Evolutionary conservation across 495 filamentous ascomycete species (phyloP).

Genomic region (Terfezia claveryi): DNA sequence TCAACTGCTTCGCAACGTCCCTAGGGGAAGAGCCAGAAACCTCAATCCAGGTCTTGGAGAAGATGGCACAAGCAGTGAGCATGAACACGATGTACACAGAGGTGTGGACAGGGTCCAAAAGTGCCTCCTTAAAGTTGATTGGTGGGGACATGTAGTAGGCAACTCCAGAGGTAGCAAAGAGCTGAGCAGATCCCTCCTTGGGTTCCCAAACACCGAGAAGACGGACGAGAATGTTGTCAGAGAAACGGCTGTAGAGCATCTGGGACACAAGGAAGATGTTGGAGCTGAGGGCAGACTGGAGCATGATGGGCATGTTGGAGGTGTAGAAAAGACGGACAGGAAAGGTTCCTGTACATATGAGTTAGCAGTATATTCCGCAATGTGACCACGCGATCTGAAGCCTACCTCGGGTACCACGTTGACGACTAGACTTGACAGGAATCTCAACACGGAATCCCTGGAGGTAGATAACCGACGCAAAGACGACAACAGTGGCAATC

Average conservation of each 20-base stretch:
- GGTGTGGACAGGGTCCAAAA: conserved; percentile 91
- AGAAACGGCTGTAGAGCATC: conserved; percentile 97
- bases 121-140: conserved; percentile 86
- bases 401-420: conserved; percentile 74
- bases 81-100: conserved; percentile 91
- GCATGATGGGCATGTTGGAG: conserved; percentile 97
- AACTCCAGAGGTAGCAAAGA: conserved; percentile 73
- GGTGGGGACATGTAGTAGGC: conserved; percentile 99
- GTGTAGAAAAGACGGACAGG: conserved; percentile 68
- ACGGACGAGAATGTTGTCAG: conserved; percentile 90
- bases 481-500: conserved; percentile 75
- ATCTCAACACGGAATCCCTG: conserved; percentile 99
- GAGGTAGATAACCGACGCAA: conserved; percentile 96
- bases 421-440: conserved; percentile 96
- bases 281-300: conserved; percentile 91
- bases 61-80: conserved; percentile 89
- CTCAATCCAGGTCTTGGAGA: conserved; percentile 99
- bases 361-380: not conserved
- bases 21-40: conserved; percentile 92
- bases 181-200: conserved; percentile 84
- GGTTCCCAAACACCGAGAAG: conserved; percentile 98
- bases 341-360: conserved; percentile 30
- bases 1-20: conserved; percentile 98
- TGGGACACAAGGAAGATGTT: conserved; percentile 98
- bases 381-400: conserved; percentile 32